Base-by-base conservation (phyloP, 306 rosid species). In the Quillaja saponaria region DNA sequence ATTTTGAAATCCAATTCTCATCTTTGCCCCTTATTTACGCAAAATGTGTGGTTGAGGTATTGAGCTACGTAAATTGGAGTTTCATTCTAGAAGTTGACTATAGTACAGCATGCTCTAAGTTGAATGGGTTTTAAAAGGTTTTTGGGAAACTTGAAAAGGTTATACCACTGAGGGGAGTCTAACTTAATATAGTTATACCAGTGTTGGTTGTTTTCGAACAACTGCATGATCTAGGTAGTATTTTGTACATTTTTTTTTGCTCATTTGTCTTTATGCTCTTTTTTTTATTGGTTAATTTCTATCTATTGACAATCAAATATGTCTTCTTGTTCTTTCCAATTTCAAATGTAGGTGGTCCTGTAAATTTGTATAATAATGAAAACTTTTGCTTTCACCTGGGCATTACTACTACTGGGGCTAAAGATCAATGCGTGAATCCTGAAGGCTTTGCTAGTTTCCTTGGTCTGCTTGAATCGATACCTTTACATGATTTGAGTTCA, bases 401-500 rank as follows among this genome's bases (percentile, higher is more conserved):
- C 47, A 56, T 71, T 67, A 73, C 58, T 60, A 42, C 58, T 63
- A 78, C 70, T 63, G 87, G 82, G 71, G 59, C 71, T 50, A 80
- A 79, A 51, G 86, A 81, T 57, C 92, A 84, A 60, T 88, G 98
- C 85, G 77, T 74, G 75, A 88, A 82, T 74, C 87, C 94, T 46
- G 96, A 85, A 79, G 90, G 87, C 66, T 82, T 91, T 77, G 79
- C 92, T 54, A 84, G 72, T 84, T 86, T 91, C 68, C 61, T 91
- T 77, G 85, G 88, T 69, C 74, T 91, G 72, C 90, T 91, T 15
- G 90, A 84, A 84, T 88, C 96, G 52, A 82, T 91, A 71, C 98
- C 98, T 81, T 80, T 91, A 61, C 80, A 86, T 34, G 91, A 84
- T 73, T 65, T 80, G 53, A 80, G 80, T 76, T 73, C 90, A 55